Base-by-base conservation (phyloP, 768 basidiomycete genomes). In the Mycena latifolia region DNA sequence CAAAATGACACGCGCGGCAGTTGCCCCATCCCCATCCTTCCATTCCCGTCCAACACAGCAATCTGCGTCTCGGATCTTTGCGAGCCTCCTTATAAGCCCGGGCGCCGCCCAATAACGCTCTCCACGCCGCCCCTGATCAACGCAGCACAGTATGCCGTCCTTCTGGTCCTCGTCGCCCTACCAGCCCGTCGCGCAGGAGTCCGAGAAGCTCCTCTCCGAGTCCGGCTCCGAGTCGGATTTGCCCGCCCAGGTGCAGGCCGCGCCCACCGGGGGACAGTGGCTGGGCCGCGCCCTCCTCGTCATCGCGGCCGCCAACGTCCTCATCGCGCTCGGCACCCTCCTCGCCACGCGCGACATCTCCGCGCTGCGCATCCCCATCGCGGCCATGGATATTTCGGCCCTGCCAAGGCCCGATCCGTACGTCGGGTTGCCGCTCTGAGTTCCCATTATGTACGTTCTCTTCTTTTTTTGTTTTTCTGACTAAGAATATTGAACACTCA, bases 391-490 rank as follows among this genome's bases (percentile, higher is more conserved):
- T 45, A 24, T 67, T 12, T 41, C 61, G 9, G 37, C 54, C 4
- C 61, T 67, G 0, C 59, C 66, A n/a, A 20, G 55, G 10, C 61
- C 66, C 15, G 47, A 67, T 35, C 66, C 66, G n/a, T 67, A 67
- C 25, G 48, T 67, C 18, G 66, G 66, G 41, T 48, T 67, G 29
- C 27, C 50, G 9, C 18, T 54, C 15, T 35, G 33, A 35, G 33
- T n/a, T n/a, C n/a, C n/a, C n/a, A n/a, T n/a, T n/a, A n/a, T n/a
- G n/a, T n/a, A n/a, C n/a, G n/a, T n/a, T n/a, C n/a, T n/a, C n/a
- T n/a, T n/a, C n/a, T n/a, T n/a, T n/a, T n/a, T n/a, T n/a, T n/a
- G n/a, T n/a, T n/a, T n/a, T n/a, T n/a, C n/a, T n/a, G n/a, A n/a
- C n/a, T n/a, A n/a, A n/a, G n/a, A n/a, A n/a, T n/a, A n/a, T n/a